Percentiles rank a stretch among this genome's conserved stretches.
Conservation (phyloP, 2,329 filamentous ascomycete species). For the Elsinoe australis region DNA sequence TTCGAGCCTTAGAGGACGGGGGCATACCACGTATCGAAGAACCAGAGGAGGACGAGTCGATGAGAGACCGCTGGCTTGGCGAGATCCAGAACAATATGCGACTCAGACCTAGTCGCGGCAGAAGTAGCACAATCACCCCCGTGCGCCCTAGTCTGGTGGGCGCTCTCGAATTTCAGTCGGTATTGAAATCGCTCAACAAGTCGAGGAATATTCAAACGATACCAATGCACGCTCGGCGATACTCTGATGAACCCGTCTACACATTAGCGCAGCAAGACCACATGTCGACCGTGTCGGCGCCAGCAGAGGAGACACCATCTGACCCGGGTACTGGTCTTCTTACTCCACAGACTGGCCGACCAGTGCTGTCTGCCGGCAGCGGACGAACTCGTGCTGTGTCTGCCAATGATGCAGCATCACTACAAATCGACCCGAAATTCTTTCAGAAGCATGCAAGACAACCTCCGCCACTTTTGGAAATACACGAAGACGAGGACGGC, state of each 20-base stretch:
- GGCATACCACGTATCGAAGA: slow-evolving; percentile 43
- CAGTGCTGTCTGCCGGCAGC: slow-evolving; percentile 16
- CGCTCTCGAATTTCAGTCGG: slow-evolving; percentile 85
- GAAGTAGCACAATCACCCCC: slow-evolving; percentile 67
- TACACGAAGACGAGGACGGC: slow-evolving; percentile 23
- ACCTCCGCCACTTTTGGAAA: slow-evolving; percentile 14
- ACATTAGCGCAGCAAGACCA: slow-evolving; percentile 41
- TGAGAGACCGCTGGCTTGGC: slow-evolving; percentile 57
- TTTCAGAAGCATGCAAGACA: slow-evolving; percentile 14
- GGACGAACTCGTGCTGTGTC: slow-evolving; percentile 48
- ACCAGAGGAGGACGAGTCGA: slow-evolving; percentile 56
- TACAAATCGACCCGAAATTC: slow-evolving; percentile 37
- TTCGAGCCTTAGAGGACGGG: slow-evolving; percentile 52
- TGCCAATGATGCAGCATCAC: slow-evolving; percentile 47
- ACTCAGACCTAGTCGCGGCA: slow-evolving; percentile 59
- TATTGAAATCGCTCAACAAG: slow-evolving; percentile 77
- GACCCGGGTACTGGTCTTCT: slow-evolving; percentile 21
- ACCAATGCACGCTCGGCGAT: slow-evolving; percentile 60
- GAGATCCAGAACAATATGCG: slow-evolving; percentile 94
- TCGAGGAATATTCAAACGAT: slow-evolving; percentile 68
- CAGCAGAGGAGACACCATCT: slow-evolving; percentile 34
- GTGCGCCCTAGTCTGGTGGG: slow-evolving; percentile 91
- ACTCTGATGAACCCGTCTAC: slow-evolving; percentile 55
- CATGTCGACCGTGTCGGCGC: slow-evolving; percentile 43
- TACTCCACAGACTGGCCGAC: slow-evolving; percentile 10